Conservation (phyloP, 2,329 filamentous ascomycete species). For the Leptographium wingfieldii region DNA sequence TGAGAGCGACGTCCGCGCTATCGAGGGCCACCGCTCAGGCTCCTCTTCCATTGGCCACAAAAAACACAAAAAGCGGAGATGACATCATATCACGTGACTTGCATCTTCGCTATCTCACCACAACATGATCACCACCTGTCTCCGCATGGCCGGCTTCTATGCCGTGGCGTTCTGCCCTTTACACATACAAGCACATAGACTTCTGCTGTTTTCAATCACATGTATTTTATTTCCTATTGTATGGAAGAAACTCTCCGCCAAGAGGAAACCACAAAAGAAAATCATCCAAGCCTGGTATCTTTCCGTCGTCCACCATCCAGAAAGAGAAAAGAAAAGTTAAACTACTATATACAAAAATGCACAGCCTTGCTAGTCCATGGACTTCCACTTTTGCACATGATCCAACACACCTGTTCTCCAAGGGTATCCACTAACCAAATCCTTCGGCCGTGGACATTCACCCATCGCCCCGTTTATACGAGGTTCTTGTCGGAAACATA, state of each 20-base stretch:
- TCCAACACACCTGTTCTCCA: conserved; percentile 1
- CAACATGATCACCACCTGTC: background rate
- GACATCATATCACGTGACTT: background rate
- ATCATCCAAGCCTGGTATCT: conserved; percentile 6
- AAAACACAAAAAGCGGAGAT: conserved; percentile 15
- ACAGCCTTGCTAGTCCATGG: conserved; percentile 4
- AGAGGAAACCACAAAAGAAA: background rate
- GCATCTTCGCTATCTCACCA: background rate
- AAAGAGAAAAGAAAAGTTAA: conserved; percentile 2
- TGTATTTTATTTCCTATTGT: background rate
- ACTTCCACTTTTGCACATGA: conserved; percentile 1
- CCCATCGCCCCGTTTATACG: conserved; percentile 1
- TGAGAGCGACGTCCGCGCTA: conserved; percentile 60
- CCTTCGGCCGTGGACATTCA: background rate
- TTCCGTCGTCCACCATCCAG: conserved; percentile 10
- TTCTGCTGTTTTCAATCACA: background rate
- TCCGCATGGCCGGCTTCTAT: background rate
- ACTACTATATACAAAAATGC: conserved; percentile 9
- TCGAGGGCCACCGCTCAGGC: conserved; percentile 39
- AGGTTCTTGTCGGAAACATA: conserved; percentile 1
- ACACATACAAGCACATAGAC: background rate
- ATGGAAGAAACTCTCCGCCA: background rate
- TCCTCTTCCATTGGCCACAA: conserved; percentile 17
- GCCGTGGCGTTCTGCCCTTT: background rate
- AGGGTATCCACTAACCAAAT: background rate